phyloP scores from a whole-genome alignment of 1,284 basidiomycete species.

The Pascua guehoae region DNA sequence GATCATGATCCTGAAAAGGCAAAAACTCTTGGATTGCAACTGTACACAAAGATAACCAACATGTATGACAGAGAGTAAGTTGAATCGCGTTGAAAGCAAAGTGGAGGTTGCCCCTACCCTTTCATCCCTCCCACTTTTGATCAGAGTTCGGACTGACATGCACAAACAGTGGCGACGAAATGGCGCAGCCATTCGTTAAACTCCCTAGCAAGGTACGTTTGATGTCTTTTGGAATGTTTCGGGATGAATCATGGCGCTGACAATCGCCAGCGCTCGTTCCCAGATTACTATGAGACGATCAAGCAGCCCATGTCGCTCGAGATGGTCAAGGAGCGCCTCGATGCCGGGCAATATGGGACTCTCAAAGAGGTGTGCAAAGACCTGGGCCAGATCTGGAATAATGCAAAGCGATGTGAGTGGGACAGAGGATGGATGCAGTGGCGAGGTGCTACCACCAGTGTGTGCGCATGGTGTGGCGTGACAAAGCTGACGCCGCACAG shows the following conservation, averaged over 20 bases:
- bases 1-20: slow-evolving; percentile 22
- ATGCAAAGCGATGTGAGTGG: slow-evolving; percentile 45
- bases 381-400: slow-evolving; percentile 44
- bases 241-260: slow-evolving; percentile 3
- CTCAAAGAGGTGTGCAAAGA: slow-evolving; percentile 37
- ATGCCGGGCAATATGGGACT: slow-evolving; percentile 26
- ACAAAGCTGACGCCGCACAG: slow-evolving; percentile 16
- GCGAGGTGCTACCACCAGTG: too few relatives aligned
- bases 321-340: slow-evolving; percentile 36
- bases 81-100: too few relatives aligned
- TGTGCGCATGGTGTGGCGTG: not conserved
- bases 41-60: slow-evolving; percentile 36
- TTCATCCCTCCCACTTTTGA: not conserved
- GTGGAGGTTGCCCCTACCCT: not conserved
- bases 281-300: slow-evolving; percentile 47
- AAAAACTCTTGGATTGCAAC: slow-evolving; percentile 28
- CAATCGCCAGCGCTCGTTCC: slow-evolving; percentile 31
- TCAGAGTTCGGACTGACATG: not conserved
- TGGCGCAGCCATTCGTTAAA: slow-evolving; percentile 42
- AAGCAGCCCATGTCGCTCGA: slow-evolving; percentile 46
- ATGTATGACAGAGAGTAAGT: slow-evolving; percentile 35
- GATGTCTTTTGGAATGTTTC: not conserved
- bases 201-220: slow-evolving; percentile 41
- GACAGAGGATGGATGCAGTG: not conserved
- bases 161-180: slow-evolving; percentile 30